Conservation (phyloP, 2,329 filamentous ascomycete genomes). For the Colletotrichum echinochloae region DNA sequence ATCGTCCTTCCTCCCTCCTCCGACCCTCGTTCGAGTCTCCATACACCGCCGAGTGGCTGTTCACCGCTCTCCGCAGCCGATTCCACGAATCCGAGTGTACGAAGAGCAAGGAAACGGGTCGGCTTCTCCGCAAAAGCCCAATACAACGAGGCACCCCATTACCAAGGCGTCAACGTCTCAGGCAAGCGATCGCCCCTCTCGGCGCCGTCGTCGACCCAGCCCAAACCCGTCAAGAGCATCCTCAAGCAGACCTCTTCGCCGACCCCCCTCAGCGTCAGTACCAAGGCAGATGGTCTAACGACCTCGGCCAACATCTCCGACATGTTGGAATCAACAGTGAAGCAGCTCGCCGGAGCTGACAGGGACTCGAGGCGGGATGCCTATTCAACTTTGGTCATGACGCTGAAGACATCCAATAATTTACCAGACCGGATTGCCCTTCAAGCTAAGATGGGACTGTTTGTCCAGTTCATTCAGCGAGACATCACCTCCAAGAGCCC, state of each 20-base stretch:
- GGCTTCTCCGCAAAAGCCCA: conserved; percentile 69
- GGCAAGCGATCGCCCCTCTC: conserved; percentile 56
- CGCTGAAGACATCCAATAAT: conserved; percentile 84
- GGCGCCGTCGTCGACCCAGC: conserved; percentile 52
- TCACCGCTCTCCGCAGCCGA: conserved; percentile 58
- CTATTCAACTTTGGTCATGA: conserved; percentile 82
- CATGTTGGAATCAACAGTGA: conserved; percentile 87
- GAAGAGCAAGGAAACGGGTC: conserved; percentile 64
- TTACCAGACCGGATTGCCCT: conserved; percentile 81
- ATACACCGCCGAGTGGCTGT: conserved; percentile 65
- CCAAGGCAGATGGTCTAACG: conserved; percentile 52
- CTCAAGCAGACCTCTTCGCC: conserved; percentile 76
- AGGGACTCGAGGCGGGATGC: conserved; percentile 83
- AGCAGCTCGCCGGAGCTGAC: conserved; percentile 82
- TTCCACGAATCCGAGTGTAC: conserved; percentile 57
- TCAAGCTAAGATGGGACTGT: conserved; percentile 78
- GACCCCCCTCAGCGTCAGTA: conserved; percentile 57
- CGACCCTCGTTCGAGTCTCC: conserved; percentile 55
- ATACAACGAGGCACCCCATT: conserved; percentile 66
- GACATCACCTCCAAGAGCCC: conserved; percentile 76
- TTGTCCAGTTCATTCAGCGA: conserved; percentile 85
- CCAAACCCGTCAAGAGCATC: conserved; percentile 73
- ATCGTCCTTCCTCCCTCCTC: conserved; percentile 52
- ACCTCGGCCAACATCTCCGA: conserved; percentile 71
- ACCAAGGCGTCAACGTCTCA: conserved; percentile 52